A percentile compares a stretch with the other conserved stretches of the same genome.
Conservation (phyloP, 495 filamentous ascomycete species). For the Annulohypoxylon bovei region DNA sequence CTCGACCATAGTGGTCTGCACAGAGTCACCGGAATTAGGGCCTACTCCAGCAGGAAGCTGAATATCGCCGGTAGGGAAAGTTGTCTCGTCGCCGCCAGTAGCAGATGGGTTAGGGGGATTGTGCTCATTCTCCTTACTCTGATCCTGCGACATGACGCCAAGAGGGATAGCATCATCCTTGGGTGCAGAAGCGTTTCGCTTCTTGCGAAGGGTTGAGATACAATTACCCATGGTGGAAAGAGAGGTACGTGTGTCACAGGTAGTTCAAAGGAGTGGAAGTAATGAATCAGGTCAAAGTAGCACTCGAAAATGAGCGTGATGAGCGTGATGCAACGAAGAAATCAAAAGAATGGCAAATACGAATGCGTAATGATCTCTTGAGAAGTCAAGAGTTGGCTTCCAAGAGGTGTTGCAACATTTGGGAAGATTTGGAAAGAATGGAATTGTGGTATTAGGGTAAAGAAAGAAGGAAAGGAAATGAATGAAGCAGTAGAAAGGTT, state of each 20-base stretch:
- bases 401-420: neutral
- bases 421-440: neutral
- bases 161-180: neutral
- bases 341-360: neutral
- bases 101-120: neutral
- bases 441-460: neutral
- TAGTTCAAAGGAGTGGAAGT: neutral
- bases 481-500: neutral
- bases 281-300: neutral
- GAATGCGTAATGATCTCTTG: neutral
- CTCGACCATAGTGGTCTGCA: neutral
- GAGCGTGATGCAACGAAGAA: too few species aligned
- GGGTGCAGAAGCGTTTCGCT: neutral
- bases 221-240: slow-evolving; percentile 18
- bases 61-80: neutral
- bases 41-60: neutral
- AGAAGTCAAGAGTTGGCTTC: neutral
- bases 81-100: neutral
- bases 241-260: neutral
- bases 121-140: neutral
- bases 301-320: neutral
- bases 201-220: neutral
- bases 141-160: neutral
- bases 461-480: neutral
- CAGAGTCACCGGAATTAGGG: neutral